Evolutionary conservation across 768 basidiomycete species (phyloP).

Genomic region (Omphalotus guepiniiformis): DNA sequence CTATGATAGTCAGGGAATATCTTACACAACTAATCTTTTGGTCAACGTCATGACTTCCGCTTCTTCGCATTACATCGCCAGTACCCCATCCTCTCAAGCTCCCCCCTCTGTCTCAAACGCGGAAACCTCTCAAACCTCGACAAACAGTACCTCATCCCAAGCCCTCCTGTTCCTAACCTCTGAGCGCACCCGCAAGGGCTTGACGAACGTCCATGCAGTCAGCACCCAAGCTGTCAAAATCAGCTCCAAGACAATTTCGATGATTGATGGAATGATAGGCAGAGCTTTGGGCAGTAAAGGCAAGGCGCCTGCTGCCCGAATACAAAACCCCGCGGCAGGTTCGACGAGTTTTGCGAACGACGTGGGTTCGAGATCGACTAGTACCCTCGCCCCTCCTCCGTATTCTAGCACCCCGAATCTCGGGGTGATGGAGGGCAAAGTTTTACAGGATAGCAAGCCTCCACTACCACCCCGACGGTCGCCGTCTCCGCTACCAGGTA

Average conservation of each 20-base stretch:
- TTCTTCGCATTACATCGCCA: constrained; percentile 56
- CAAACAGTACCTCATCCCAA: constrained; percentile 22
- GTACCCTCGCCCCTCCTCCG: constrained; percentile 6
- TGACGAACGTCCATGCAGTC: constrained; percentile 58
- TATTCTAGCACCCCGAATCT: constrained; percentile 10
- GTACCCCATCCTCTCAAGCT: constrained; percentile 49
- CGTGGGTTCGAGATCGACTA: constrained; percentile 4
- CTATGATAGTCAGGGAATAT: constrained; percentile 55
- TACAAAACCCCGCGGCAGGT: neutral
- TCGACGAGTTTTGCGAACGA: neutral
- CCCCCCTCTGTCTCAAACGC: constrained; percentile 25
- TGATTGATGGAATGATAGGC: constrained; percentile 59
- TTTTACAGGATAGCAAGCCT: constrained; percentile 10
- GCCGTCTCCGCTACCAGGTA: neutral
- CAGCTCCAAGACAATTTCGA: constrained; percentile 54
- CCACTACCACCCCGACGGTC: constrained; percentile 18
- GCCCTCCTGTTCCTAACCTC: constrained; percentile 58
- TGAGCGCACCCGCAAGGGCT: constrained; percentile 50
- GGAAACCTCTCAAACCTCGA: neutral
- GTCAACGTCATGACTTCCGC: constrained; percentile 58
- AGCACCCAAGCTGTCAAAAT: constrained; percentile 65
- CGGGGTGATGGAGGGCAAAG: neutral
- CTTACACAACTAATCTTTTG: constrained; percentile 59
- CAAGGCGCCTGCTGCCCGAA: constrained; percentile 25
- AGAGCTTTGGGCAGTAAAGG: constrained; percentile 47